A percentile compares a stretch with the other conserved stretches of the same genome.
Evolutionary conservation across 257 asterid genomes (phyloP).

Genomic region (Thymus mandschuricus): DNA sequence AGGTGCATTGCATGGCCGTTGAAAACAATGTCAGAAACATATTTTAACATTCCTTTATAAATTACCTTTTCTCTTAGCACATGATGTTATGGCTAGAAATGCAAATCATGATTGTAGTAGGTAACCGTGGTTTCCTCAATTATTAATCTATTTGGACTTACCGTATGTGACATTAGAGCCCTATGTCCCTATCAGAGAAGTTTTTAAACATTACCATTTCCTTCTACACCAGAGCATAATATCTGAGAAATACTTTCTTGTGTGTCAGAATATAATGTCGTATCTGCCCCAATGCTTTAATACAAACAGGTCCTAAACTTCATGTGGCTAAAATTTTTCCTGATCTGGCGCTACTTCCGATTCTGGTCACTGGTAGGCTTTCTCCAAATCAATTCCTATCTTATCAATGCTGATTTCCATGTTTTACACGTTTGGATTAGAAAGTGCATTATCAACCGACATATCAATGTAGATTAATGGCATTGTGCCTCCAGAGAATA

Average conservation of each 20-base stretch:
- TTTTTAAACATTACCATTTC: not conserved
- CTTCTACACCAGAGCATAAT: constrained; percentile 12
- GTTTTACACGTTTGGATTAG: constrained; percentile 21
- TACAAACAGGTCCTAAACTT: constrained; percentile 80
- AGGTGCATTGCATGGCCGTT: constrained; percentile 16
- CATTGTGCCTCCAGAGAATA: constrained; percentile 91
- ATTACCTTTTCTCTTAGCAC: not conserved
- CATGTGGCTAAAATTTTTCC: constrained; percentile 97
- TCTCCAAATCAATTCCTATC: constrained; percentile 19
- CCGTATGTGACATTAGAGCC: constrained; percentile 18
- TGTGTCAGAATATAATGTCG: constrained; percentile 17
- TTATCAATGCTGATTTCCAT: constrained; percentile 21
- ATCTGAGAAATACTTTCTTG: not conserved
- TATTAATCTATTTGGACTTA: constrained; percentile 16
- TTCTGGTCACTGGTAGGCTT: constrained; percentile 89
- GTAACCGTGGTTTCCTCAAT: constrained; percentile 10
- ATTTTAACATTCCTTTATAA: constrained; percentile 12
- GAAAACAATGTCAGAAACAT: constrained; percentile 11
- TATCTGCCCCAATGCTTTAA: constrained; percentile 21
- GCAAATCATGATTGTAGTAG: constrained; percentile 16
- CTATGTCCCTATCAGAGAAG: constrained; percentile 2
- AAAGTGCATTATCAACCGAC: constrained; percentile 22
- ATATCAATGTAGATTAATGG: constrained; percentile 75
- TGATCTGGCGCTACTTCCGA: constrained; percentile 94
- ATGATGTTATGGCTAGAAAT: constrained; percentile 14